These are phyloP conservation scores for Dactylellina leptospora DNA, from an alignment of 2,329 filamentous ascomycete species.

Conservation along the genomic window DNA sequence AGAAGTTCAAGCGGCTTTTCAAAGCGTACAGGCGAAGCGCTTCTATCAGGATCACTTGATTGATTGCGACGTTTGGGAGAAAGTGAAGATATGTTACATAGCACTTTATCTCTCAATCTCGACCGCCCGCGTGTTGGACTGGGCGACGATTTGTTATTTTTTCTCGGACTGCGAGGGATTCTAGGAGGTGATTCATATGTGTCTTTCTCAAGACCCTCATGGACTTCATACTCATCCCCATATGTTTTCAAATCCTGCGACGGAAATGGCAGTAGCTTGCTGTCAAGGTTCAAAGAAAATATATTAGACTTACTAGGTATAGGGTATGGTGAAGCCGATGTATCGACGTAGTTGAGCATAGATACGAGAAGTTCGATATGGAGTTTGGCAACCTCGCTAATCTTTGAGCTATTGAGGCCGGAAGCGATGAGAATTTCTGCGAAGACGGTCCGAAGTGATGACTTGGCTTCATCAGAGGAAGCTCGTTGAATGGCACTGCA, in stretches of 20 bases:
- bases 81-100: not conserved
- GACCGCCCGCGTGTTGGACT: constrained; percentile 52
- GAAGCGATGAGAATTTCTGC: constrained; percentile 39
- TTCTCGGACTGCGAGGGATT: constrained; percentile 4
- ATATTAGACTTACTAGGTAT: constrained; percentile 32
- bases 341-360: constrained; percentile 45
- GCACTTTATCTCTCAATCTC: constrained; percentile 7
- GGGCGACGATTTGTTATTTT: constrained; percentile 25
- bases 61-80: not conserved
- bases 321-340: constrained; percentile 4
- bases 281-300: constrained; percentile 13
- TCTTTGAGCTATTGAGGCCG: constrained; percentile 49
- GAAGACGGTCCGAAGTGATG: constrained; percentile 35
- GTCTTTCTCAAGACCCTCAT: constrained; percentile 6
- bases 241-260: not conserved
- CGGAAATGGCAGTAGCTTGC: not conserved
- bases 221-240: constrained; percentile 2
- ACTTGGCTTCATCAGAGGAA: constrained; percentile 33
- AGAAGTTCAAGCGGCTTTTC: constrained; percentile 12
- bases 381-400: constrained; percentile 50
- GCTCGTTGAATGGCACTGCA: constrained; percentile 39
- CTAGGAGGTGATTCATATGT: not conserved
- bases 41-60: constrained; percentile 30
- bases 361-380: constrained; percentile 36
- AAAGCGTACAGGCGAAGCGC: constrained; percentile 22